phyloP scores from a whole-genome alignment of 2,329 filamentous ascomycete species.

The Pyrenophora graminea region DNA sequence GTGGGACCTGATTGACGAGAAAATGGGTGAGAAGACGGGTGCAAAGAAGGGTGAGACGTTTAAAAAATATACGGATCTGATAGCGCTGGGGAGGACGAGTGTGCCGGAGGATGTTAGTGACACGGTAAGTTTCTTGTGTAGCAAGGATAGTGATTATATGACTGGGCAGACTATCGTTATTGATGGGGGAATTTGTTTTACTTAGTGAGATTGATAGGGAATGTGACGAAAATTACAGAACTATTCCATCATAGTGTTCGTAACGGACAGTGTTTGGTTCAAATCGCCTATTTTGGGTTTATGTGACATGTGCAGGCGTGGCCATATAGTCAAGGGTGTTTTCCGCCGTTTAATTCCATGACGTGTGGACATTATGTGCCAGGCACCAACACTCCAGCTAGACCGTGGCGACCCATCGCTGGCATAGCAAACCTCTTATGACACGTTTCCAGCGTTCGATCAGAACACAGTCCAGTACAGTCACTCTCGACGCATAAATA shows the following conservation, averaged over 20 bases:
- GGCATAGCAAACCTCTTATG: too few relatives aligned
- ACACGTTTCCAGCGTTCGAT: too few relatives aligned
- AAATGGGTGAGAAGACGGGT: conserved; percentile 58
- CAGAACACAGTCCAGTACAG: too few relatives aligned
- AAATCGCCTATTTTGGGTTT: too few relatives aligned
- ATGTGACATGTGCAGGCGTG: too few relatives aligned
- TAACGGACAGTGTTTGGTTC: too few relatives aligned
- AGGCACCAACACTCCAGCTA: too few relatives aligned
- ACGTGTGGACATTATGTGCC: too few relatives aligned
- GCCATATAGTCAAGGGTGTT: too few relatives aligned
- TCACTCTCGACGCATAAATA: too few relatives aligned
- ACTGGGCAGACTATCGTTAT: conserved; percentile 69
- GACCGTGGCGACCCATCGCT: too few relatives aligned
- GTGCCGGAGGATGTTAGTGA: conserved; percentile 67
- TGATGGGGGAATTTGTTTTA: conserved; percentile 63
- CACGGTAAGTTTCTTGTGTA: conserved; percentile 64
- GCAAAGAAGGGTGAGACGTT: conserved; percentile 59
- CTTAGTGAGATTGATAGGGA: conserved; percentile 13
- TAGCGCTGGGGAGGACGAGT: conserved; percentile 61
- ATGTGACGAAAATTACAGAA: background rate
- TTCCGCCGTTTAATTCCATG: too few relatives aligned
- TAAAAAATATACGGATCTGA: conserved; percentile 59
- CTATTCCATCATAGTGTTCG: background rate
- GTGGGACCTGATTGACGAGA: conserved; percentile 71
- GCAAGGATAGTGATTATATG: conserved; percentile 65